Base-by-base conservation (phyloP, 768 basidiomycete genomes). In the Tricholomella constricta region DNA sequence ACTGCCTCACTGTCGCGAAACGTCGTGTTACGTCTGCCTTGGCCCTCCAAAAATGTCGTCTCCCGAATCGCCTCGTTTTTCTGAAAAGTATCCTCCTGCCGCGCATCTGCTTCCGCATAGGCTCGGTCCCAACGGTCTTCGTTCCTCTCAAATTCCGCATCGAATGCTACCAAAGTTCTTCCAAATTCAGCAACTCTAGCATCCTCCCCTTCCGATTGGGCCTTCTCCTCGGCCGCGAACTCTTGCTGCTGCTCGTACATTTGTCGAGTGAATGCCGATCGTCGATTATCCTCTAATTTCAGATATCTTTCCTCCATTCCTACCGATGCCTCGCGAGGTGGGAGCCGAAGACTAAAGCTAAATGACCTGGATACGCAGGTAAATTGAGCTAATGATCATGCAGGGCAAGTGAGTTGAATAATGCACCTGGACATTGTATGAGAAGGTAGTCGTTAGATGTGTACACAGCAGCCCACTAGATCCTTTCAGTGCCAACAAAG, bases 1-100 rank as follows among this genome's bases (percentile, higher is more conserved):
- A 27, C 35, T 5, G 12, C 48, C 22, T 49, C 35, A 4, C 40
- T 27, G 8, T 6, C 10, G 32, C 32, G 17, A n/a, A 55, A 55
- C 5, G 47, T 8, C n/a, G 25, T 26, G 14, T 34, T 17, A 2
- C 48, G 54, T 4, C 26, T 27, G 14, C 7, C 19, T 20, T 55
- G 54, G 15, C 54, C 48, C 11, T 50, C 47, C n/a, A 37, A n/a
- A 29, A 55, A 55, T 1, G 45, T 6, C 6, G 12, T 22, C 43
- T 55, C 34, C 19, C 54, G 42, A 1, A 12, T 20, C 8, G 26
- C 20, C 20, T 55, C 48, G 22, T 25, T 35, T 15, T 22, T 34
- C 22, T 25, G 8, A 27, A 45, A 49, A 0, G 19, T 45, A 2
- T 45, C 43, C 35, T 49, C 42, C 10, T 55, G 54, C 14, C 11